Conservation (phyloP, 192 early-diverging fungal species). For the Glomus cerebriforme region DNA sequence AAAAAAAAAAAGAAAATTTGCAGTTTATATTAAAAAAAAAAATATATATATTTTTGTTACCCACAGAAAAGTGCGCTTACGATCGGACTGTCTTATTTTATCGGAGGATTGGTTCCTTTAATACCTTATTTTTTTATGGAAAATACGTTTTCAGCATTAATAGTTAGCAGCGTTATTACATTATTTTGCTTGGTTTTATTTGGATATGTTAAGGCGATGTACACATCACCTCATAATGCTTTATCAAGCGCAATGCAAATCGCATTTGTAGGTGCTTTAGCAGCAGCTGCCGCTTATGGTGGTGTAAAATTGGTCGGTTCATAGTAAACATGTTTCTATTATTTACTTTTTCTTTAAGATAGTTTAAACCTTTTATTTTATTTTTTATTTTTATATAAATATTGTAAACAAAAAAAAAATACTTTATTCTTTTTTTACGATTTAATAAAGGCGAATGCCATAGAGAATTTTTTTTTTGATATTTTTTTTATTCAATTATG, state of each 20-base stretch:
- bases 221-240: slow-evolving; percentile 48
- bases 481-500: too few relatives aligned
- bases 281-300: slow-evolving; percentile 37
- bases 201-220: slow-evolving; percentile 57
- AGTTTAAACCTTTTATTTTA: too few relatives aligned
- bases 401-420: too few relatives aligned
- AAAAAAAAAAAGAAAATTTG: too few relatives aligned
- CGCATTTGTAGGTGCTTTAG: slow-evolving; percentile 47
- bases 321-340: too few relatives aligned
- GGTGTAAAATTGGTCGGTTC: neutral
- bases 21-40: neutral
- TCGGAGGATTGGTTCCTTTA: slow-evolving; percentile 67
- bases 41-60: neutral
- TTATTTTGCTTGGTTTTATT: slow-evolving; percentile 58
- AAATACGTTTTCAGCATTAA: slow-evolving; percentile 43
- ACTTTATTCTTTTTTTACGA: too few relatives aligned
- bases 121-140: slow-evolving; percentile 59
- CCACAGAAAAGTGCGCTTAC: slow-evolving; percentile 56
- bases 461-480: too few relatives aligned
- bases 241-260: slow-evolving; percentile 48
- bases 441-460: too few relatives aligned
- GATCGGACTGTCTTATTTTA: slow-evolving; percentile 61
- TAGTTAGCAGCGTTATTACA: slow-evolving; percentile 55
- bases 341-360: too few relatives aligned
- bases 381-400: too few relatives aligned